Conservation (phyloP, 2,329 filamentous ascomycete species). For the Colletotrichum sp. region DNA sequence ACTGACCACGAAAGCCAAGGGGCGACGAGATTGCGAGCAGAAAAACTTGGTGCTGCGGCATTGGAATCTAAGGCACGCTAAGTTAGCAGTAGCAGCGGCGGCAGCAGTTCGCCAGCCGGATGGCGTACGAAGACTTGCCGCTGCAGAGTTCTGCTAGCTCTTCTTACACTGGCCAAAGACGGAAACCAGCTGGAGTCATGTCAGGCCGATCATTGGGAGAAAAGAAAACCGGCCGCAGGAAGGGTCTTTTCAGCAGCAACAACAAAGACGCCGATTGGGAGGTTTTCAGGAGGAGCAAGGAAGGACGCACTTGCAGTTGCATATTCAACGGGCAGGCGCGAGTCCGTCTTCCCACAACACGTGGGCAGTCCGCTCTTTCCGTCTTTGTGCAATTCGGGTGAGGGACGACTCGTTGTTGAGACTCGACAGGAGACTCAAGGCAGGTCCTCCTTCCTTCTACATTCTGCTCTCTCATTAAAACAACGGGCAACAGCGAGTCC, state of each 20-base stretch:
- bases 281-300: not conserved
- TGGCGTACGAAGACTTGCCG: not conserved
- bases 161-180: not conserved
- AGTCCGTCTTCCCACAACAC: not conserved
- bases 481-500: not conserved
- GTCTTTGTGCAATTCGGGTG: not conserved
- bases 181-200: not conserved
- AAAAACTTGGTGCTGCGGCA: not conserved
- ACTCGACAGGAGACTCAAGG: not conserved
- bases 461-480: not conserved
- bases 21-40: not conserved
- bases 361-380: not conserved
- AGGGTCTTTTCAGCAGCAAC: not conserved
- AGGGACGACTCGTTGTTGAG: not conserved
- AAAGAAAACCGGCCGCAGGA: not conserved
- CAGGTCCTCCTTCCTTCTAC: not conserved
- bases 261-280: not conserved
- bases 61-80: rapidly evolving
- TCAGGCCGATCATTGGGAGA: conserved; percentile 10
- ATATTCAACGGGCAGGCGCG: not conserved
- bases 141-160: not conserved
- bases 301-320: not conserved
- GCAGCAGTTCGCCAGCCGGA: not conserved
- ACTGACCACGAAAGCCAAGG: not conserved
- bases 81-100: not conserved